Evolutionary conservation across 257 asterid genomes (phyloP), one percentile per base, ranked within the genome.

Genomic region (Rhazya stricta): DNA sequence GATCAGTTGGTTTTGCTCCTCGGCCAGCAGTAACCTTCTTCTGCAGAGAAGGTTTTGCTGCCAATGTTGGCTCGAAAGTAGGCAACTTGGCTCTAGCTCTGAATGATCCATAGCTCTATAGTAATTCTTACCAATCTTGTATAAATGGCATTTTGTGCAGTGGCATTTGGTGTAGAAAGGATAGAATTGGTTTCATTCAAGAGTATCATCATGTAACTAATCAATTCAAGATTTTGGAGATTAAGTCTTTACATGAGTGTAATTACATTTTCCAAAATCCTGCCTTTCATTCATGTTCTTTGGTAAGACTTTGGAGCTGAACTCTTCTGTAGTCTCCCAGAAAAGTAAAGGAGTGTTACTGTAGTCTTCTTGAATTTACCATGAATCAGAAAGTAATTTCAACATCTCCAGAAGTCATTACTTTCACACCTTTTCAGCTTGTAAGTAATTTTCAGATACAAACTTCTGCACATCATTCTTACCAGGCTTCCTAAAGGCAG

Each of bases 61-160:
- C 74, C 30, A 81, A 71, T 43, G 78, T 77, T 68, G 79, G 82
- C n/a, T 67, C 56, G 36, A 84, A 83, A 70, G 70, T 80, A 3
- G 91, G 97, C 10, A 82, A 87, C 71, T 89, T 91, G 84, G 82
- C 91, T 11, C 84, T 86, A 4, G 87, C 82, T 13, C 70, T 91
- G 57, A 80, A 74, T 10, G 76, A 25, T 32, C 13, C 16, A 56
- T 73, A 39, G 41, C 25, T 18, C 74, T 67, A 27, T 68, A 43
- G 57, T 29, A 34, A 54, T 10, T 39, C 36, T 11, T 29, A 34
- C 19, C 48, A 15, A 15, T 53, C 2, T 56, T 58, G 6, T 30
- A 27, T 27, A 25, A 9, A 11, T 27, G 36, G 34, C 34, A 15
- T 4, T 7, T 15, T 15, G 48, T 43, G 19, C 19, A 2, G 21